Evolutionary conservation across 805 yeast species (phyloP).

Genomic region (Jamesozyma gamospora): DNA sequence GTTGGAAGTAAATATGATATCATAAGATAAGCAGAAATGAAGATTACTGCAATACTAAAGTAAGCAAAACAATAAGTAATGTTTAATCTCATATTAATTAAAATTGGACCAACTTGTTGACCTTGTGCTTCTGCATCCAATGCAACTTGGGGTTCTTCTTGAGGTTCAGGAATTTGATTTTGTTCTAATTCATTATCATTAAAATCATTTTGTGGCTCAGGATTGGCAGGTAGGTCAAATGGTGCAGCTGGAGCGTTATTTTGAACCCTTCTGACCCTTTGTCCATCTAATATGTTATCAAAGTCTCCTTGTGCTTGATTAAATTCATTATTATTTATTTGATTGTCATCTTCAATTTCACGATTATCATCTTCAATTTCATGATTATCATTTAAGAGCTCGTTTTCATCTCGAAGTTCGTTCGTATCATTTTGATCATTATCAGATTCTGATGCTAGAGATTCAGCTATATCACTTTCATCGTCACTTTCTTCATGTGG

Average conservation of each 20-base stretch:
- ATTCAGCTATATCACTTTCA: slow-evolving; percentile 23
- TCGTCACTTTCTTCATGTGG: slow-evolving; percentile 4
- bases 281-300: slow-evolving; percentile 15
- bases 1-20: slow-evolving; percentile 41
- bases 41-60: slow-evolving; percentile 21
- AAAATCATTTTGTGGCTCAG: background rate
- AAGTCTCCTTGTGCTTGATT: slow-evolving; percentile 19
- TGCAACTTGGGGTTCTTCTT: slow-evolving; percentile 3
- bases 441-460: slow-evolving; percentile 19
- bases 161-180: background rate
- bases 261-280: slow-evolving; percentile 5
- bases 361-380: background rate
- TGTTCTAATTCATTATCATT: background rate
- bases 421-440: slow-evolving; percentile 11
- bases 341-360: slow-evolving; percentile 4
- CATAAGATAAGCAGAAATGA: slow-evolving; percentile 31
- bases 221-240: background rate
- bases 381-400: slow-evolving; percentile 3
- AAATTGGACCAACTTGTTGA: slow-evolving; percentile 20
- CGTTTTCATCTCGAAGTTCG: slow-evolving; percentile 8
- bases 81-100: slow-evolving; percentile 19
- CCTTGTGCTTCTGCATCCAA: slow-evolving; percentile 7
- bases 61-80: slow-evolving; percentile 17
- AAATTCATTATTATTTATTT: slow-evolving; percentile 13
- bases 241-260: background rate